Percentiles rank a stretch among this genome's conserved stretches.
Evolutionary conservation across 2,329 filamentous ascomycete genomes (phyloP).

Genomic region (Phyllosticta citrichinensis): DNA sequence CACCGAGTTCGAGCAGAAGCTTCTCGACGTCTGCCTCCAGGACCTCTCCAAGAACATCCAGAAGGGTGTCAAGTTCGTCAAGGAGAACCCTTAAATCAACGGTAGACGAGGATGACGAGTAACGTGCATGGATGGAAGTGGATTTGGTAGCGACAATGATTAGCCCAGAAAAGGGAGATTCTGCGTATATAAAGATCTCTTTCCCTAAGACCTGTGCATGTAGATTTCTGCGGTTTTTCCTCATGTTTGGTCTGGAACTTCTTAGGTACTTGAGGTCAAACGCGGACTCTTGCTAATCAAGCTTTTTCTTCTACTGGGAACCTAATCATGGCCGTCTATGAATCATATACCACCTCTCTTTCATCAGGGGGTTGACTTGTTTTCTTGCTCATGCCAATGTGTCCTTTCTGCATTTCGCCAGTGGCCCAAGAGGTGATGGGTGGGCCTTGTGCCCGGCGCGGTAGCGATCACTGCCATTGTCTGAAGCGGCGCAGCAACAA

Average conservation of each 20-base stretch:
- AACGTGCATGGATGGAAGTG: not conserved
- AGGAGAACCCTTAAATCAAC: conserved; percentile 40
- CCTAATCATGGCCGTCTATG: not conserved
- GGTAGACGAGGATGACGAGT: not conserved
- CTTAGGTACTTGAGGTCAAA: not conserved
- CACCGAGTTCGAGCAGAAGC: conserved; percentile 76
- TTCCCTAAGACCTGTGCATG: not conserved
- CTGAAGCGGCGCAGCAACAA: no score
- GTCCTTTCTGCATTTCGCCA: no score
- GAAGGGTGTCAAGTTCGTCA: conserved; percentile 68
- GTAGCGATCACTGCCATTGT: no score
- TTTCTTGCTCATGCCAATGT: no score
- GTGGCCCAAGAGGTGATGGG: no score
- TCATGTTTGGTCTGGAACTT: not conserved
- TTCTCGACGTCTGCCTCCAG: conserved; percentile 72
- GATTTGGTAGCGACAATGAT: not conserved
- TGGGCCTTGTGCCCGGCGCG: no score
- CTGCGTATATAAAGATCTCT: not conserved
- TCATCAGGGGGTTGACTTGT: no score
- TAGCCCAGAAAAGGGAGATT: not conserved
- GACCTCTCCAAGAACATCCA: conserved; percentile 91
- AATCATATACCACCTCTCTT: not conserved
- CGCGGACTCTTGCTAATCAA: not conserved
- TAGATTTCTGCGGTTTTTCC: not conserved
- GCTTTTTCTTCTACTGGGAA: not conserved